These are phyloP conservation scores for Fraxinus quadrangulata DNA, from an alignment of 257 asterid species.

Conservation along the genomic window DNA sequence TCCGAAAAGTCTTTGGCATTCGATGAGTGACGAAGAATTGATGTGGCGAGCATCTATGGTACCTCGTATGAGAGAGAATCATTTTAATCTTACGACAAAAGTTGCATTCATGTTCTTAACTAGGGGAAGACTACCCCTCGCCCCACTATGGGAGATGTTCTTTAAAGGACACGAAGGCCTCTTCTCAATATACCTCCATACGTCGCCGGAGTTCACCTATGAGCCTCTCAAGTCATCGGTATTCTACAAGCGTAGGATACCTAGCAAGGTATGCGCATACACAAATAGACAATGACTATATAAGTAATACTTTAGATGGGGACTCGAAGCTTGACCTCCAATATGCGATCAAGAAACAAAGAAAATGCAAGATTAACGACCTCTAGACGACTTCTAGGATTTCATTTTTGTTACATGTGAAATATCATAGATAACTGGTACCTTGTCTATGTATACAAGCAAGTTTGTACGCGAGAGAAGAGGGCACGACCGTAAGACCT, in stretches of 20 bases:
- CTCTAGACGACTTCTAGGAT: too few species aligned
- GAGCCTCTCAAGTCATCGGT: conserved; percentile 58
- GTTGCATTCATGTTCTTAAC: conserved; percentile 79
- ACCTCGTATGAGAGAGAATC: conserved; percentile 45
- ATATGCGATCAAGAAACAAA: too few species aligned
- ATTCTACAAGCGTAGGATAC: conserved; percentile 68
- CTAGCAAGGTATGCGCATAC: conserved; percentile 54
- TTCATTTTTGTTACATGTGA: too few species aligned
- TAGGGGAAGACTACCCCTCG: conserved; percentile 54
- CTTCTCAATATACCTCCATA: conserved; percentile 70
- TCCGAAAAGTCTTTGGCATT: conserved; percentile 42
- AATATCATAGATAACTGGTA: too few species aligned
- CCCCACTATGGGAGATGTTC: conserved; percentile 79
- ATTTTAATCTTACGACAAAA: conserved; percentile 50
- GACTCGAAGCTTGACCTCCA: too few species aligned
- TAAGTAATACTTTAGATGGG: neutral
- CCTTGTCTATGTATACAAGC: too few species aligned
- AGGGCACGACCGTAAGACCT: too few species aligned
- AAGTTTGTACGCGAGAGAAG: too few species aligned
- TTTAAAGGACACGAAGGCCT: conserved; percentile 64
- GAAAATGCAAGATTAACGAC: too few species aligned
- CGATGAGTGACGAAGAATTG: conserved; percentile 61
- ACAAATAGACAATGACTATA: neutral
- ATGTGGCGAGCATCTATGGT: conserved; percentile 73
- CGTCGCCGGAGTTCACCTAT: conserved; percentile 45